Base-by-base conservation (phyloP, 139 green algal species). In the Chlamydomonas eustigma region DNA sequence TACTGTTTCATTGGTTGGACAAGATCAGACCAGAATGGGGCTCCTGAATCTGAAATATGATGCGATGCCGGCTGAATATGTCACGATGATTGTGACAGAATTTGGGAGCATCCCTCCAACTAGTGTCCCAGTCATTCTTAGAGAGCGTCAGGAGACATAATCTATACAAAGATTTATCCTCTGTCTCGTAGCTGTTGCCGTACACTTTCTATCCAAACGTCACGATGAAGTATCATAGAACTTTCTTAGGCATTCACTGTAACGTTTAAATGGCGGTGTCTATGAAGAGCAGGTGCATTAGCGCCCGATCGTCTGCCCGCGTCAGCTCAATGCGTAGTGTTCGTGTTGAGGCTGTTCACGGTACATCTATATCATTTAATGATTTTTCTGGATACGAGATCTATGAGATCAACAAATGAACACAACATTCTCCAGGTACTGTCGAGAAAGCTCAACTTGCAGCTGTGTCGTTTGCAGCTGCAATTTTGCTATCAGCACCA, bases 11-110 rank as follows among this genome's bases (percentile, higher is more conserved):
- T 35, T 74, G 66, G 22, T 8, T 50, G 66, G 33, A 18, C 24
- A 51, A 1, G 76, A 87, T 37, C 74, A 81, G 28, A 63, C 75
- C 1, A 78, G 86, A 3, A 76, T 94, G 64, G 83, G 74, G 2
- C 83, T 97, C 34, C 86, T 98, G 31, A 98, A 97, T 82, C 81
- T 98, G n/a, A 90, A 88, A 38, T 99, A 98, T 73, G 95, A 99
- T 77, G 85, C 88, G 2, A 97, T 94, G 85, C 95, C 95, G 0
- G 88, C 91, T 3, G 90, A 97, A 39, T 97, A 90, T 78, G 88
- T 98, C 24, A 96, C 87, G 25, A 87, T 97, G 70, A 91, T 99
- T 2, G 82, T 97, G 22, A 98, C 92, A 0, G 95, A 99, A 88
- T 87, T 97, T 81, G 95, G 95, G 8, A 87, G 93, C 64, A 90